A percentile compares a stretch with the other conserved stretches of the same genome.
phyloP scores from a whole-genome alignment of 345 rosid genomes.

The Citrus glauca region DNA sequence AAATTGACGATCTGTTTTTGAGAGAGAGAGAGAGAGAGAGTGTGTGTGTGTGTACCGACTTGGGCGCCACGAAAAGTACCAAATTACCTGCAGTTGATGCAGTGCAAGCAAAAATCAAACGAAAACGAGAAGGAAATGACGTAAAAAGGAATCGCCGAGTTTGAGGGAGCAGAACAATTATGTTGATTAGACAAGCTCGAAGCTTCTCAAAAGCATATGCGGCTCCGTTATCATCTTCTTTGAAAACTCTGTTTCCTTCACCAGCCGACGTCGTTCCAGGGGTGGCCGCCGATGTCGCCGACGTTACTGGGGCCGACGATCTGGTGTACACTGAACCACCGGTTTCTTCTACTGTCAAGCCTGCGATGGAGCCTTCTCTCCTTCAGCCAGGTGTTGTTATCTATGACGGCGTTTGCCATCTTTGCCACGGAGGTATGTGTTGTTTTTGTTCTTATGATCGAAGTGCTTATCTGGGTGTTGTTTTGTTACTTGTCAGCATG shows the following conservation, averaged over 20 bases:
- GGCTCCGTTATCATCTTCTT: conserved; percentile 5
- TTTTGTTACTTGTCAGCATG: neutral
- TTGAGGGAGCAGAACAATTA: neutral
- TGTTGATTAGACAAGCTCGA: conserved; percentile 6
- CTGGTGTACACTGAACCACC: conserved; percentile 25
- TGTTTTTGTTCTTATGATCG: neutral
- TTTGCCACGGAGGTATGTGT: conserved; percentile 81
- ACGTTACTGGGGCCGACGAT: conserved; percentile 31
- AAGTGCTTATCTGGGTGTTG: neutral
- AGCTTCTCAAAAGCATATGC: neutral
- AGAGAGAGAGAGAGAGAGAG: neutral
- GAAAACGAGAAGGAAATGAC: neutral
- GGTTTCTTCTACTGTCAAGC: conserved; percentile 27
- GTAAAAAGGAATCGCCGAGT: neutral
- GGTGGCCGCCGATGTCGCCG: conserved; percentile 17
- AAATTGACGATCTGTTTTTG: neutral
- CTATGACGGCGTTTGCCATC: conserved; percentile 94
- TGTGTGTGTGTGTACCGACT: neutral
- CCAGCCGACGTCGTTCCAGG: conserved; percentile 22
- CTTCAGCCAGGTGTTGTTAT: conserved; percentile 93
- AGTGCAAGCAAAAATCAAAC: no score
- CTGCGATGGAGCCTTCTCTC: conserved; percentile 35
- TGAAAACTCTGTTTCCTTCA: conserved; percentile 5
- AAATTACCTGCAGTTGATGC: neutral
- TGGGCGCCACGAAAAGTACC: conserved; percentile 16